Evolutionary conservation across 2,329 filamentous ascomycete genomes (phyloP), one percentile per base, ranked within the genome.

Genomic region (Aspergillus ustus): DNA sequence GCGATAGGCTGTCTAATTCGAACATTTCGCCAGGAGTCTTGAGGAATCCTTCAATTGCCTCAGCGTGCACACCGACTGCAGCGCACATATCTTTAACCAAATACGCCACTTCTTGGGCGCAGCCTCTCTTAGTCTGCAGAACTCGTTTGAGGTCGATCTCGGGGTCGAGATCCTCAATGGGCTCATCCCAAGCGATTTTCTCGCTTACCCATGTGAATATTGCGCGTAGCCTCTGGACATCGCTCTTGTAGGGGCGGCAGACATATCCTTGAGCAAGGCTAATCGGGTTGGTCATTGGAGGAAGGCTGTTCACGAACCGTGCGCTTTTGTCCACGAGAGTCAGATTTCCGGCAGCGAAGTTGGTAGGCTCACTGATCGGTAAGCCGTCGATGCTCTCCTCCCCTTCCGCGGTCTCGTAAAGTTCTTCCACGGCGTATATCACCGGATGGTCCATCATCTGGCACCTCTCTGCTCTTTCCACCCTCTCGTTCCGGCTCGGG

Each of bases 171-270:
- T 89, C 91, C 68, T 96, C 92, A 66, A 92, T 93, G 66, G 96
- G 93, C 70, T 97, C 94, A 57, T 99, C 95, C 95, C 95, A 99
- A 34, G 86, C 87, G 60, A 99, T 89, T 69, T 94, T 93, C 74
- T 99, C 95, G n/a, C 92, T 87, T 5, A 96, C 92, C 94, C 94
- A 99, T 1, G 91, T 97, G 72, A 98, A 99, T 64, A 99, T 98
- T 17, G 95, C 94, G 25, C 96, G 87, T 28, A 99, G 80, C 40
- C 93, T 87, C 75, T 99, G 95, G 0, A 97, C 92, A 70, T 98
- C 94, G 76, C 92, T 97, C 62, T 93, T 86, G 75, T 97, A 97
- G 0, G 95, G 96, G 29, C 95, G 87, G 73, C 96, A 99, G 11
- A 99, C 88, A 73, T 97, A 97, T 1, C 90, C 92, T 61, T 95